Base-by-base conservation (phyloP, 2,329 filamentous ascomycete species). In the Dactylellina leptospora region DNA sequence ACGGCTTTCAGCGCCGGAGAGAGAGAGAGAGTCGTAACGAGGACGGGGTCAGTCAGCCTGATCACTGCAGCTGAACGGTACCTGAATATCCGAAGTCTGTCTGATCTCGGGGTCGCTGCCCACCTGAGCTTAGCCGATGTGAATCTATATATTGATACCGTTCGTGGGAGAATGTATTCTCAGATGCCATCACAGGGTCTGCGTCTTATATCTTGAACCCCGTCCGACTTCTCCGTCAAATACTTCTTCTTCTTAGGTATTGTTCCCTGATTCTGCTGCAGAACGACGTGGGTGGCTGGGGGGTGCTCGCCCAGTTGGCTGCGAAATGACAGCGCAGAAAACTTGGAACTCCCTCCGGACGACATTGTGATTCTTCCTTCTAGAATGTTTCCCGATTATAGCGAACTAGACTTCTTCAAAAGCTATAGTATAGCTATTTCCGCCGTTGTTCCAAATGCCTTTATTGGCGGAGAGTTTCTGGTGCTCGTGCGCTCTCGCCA, bases 261-360 rank as follows among this genome's bases (percentile, higher is more conserved):
- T 27, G 36, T 68, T 51, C 62, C 62, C 50, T 68, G 62, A 68
- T 68, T 68, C 60, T 38, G 23, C 38, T 40, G 62, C 62, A 42
- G 18, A 47, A 45, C 62, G 53, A 68, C 62, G 62, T 68, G 62
- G 38, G 62, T 68, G 62, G 62, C 62, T 60, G 62, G 62, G 40
- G 53, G 11, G 11, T 33, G 6, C 38, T 42, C n/a, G 27, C 13
- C 20, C 48, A 23, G 38, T 38, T 63, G 23, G 48, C 59, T 63
- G 48, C 38, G n/a, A 27, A 30, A 64, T 64, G 60, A 64, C 60
- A 64, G 50, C 60, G 56, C 60, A 25, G 16, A n/a, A 61, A 56
- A 30, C 50, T 64, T 30, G 47, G n/a, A 30, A 33, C 25, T n/a
- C 18, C 10, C 11, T 25, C 22, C 3, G 2, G 22, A 11, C 36